These are phyloP conservation scores for Trametes villosa DNA, from an alignment of 768 basidiomycete genomes.

Conservation along the genomic window DNA sequence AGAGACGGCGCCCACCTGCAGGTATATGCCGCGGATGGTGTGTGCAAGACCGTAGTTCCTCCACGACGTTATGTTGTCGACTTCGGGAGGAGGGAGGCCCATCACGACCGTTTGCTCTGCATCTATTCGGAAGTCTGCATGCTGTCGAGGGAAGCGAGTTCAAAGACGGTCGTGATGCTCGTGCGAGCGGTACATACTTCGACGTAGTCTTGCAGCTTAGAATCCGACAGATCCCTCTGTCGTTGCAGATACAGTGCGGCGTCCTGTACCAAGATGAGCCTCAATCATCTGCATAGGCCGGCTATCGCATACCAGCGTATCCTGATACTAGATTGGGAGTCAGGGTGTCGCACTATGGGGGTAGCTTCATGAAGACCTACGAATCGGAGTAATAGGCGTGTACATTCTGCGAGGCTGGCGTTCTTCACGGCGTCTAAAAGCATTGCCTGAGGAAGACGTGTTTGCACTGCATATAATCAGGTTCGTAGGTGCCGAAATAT, in stretches of 20 bases:
- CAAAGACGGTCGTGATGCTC: background rate
- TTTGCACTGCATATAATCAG: slow-evolving; percentile 45
- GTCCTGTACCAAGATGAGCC: slow-evolving; percentile 36
- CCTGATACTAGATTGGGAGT: slow-evolving; percentile 42
- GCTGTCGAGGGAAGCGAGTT: slow-evolving; percentile 29
- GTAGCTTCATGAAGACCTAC: slow-evolving; percentile 26
- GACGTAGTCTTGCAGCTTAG: slow-evolving; percentile 50
- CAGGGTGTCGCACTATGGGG: background rate
- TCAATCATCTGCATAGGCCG: background rate
- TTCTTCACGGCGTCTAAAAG: slow-evolving; percentile 42
- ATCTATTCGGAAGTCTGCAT: slow-evolving; percentile 46
- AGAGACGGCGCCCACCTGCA: slow-evolving; percentile 37
- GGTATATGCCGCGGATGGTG: slow-evolving; percentile 41
- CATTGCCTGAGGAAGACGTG: slow-evolving; percentile 45
- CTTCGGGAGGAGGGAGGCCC: slow-evolving; percentile 46
- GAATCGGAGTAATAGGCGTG: slow-evolving; percentile 40
- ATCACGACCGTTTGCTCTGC: slow-evolving; percentile 46
- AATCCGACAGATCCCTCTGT: slow-evolving; percentile 45
- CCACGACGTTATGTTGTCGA: slow-evolving; percentile 39
- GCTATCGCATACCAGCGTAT: slow-evolving; percentile 38
- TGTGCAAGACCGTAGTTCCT: slow-evolving; percentile 50
- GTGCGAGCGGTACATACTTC: slow-evolving; percentile 36
- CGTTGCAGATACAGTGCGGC: slow-evolving; percentile 48
- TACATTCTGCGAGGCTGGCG: slow-evolving; percentile 43
- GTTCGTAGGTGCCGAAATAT: too few relatives aligned